These are phyloP conservation scores for Trichosporon sp. DNA, from an alignment of 1,284 basidiomycete genomes.

Conservation along the genomic window DNA sequence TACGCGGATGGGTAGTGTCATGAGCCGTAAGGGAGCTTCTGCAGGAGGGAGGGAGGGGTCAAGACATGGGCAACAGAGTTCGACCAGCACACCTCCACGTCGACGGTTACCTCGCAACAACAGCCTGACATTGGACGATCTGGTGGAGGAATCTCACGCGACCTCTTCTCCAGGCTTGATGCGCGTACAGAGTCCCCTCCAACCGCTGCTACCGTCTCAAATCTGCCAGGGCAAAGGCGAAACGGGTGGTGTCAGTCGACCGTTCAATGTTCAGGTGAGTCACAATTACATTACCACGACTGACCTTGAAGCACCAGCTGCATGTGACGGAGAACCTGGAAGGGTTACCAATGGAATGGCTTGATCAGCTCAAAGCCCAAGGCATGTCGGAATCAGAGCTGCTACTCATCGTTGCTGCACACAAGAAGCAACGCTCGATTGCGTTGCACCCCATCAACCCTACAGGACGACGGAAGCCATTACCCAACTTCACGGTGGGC, in stretches of 20 bases:
- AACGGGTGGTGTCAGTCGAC: constrained; percentile 39
- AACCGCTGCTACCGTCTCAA: constrained; percentile 24
- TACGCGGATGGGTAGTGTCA: constrained; percentile 40
- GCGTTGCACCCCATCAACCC: background rate
- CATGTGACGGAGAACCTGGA: constrained; percentile 50
- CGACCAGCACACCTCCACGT: background rate
- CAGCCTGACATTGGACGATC: constrained; percentile 16
- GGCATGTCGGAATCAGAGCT: constrained; percentile 50
- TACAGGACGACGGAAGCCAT: background rate
- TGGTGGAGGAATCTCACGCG: constrained; percentile 15
- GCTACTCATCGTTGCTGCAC: constrained; percentile 42
- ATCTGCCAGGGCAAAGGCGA: background rate
- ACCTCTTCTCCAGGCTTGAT: background rate
- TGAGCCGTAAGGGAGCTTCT: constrained; percentile 30
- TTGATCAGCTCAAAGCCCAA: constrained; percentile 41
- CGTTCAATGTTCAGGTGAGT: constrained; percentile 52
- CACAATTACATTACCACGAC: background rate
- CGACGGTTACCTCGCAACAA: constrained; percentile 3
- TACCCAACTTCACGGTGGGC: background rate
- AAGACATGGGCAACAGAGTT: background rate
- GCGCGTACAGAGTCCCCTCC: background rate
- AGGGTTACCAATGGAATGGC: constrained; percentile 47
- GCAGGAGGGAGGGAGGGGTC: background rate
- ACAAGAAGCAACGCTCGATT: constrained; percentile 31
- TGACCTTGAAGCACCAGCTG: constrained; percentile 45